A percentile compares a stretch with the other conserved stretches of the same genome.
These are phyloP conservation scores for Saturnispora diversa DNA, from an alignment of 805 yeast genomes.

Conservation along the genomic window DNA sequence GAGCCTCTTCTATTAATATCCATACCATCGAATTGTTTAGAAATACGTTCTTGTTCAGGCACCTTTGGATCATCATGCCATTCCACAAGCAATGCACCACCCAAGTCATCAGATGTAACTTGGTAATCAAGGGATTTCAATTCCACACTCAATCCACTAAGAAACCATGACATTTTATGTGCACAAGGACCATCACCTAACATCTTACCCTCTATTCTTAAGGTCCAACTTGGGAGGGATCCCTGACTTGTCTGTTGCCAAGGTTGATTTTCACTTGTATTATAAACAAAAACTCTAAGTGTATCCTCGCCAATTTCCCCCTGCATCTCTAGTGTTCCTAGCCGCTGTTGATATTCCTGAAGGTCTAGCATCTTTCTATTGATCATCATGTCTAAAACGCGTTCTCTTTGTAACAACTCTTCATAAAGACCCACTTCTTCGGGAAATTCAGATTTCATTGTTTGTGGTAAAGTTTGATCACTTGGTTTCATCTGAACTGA, in stretches of 20 bases:
- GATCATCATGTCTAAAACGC: slow-evolving; percentile 68
- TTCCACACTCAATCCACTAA: slow-evolving; percentile 81
- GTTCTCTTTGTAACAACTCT: slow-evolving; percentile 72
- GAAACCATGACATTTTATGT: slow-evolving; percentile 66
- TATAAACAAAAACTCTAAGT: slow-evolving; percentile 74
- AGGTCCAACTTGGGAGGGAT: slow-evolving; percentile 59
- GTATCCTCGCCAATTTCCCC: slow-evolving; percentile 39
- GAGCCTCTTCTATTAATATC: slow-evolving; percentile 77
- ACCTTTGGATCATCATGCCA: slow-evolving; percentile 69
- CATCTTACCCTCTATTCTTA: slow-evolving; percentile 80
- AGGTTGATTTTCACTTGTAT: slow-evolving; percentile 76
- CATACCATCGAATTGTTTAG: slow-evolving; percentile 70
- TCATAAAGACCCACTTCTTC: slow-evolving; percentile 59
- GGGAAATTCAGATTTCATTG: slow-evolving; percentile 27
- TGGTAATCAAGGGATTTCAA: too few relatives aligned
- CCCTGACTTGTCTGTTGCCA: slow-evolving; percentile 50
- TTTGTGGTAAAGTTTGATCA: slow-evolving; percentile 28
- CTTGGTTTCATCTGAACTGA: slow-evolving; percentile 31
- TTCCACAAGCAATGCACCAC: slow-evolving; percentile 46
- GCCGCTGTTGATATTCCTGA: slow-evolving; percentile 51
- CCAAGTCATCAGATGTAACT: slow-evolving; percentile 22
- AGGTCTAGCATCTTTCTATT: slow-evolving; percentile 79
- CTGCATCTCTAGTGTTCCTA: slow-evolving; percentile 28
- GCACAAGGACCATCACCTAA: slow-evolving; percentile 42
- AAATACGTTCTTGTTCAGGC: slow-evolving; percentile 26